Evolutionary conservation across 1,284 basidiomycete genomes (phyloP).

Genomic region (Ceratobasidium papillatum): DNA sequence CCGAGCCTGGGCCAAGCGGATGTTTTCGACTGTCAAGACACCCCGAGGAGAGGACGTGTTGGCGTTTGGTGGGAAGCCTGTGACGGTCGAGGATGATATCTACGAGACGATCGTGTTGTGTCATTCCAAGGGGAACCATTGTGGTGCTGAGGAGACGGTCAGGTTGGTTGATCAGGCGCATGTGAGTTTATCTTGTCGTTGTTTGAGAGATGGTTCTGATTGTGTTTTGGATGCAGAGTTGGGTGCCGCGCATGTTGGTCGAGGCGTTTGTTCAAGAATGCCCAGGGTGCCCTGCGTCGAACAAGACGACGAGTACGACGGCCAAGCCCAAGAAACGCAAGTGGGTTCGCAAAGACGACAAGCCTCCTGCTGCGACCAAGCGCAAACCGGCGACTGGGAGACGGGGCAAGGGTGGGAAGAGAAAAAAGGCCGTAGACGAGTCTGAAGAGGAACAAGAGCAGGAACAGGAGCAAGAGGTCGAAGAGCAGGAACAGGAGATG

Average conservation of each 20-base stretch:
- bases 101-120: slow-evolving; percentile 40
- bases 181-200: slow-evolving; percentile 13
- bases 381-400: slow-evolving; percentile 19
- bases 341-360: slow-evolving; percentile 15
- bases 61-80: slow-evolving; percentile 35
- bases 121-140: slow-evolving; percentile 39
- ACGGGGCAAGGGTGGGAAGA: not conserved
- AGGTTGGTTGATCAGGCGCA: slow-evolving; percentile 28
- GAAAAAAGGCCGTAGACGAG: slow-evolving; percentile 23
- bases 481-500: slow-evolving; percentile 10
- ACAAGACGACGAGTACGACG: slow-evolving; percentile 7
- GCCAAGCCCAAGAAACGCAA: slow-evolving; percentile 36
- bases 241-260: slow-evolving; percentile 26
- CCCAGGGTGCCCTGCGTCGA: slow-evolving; percentile 33
- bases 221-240: slow-evolving; percentile 14
- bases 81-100: slow-evolving; percentile 37
- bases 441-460: slow-evolving; percentile 15
- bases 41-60: slow-evolving; percentile 28
- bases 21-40: slow-evolving; percentile 39
- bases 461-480: slow-evolving; percentile 3
- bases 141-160: slow-evolving; percentile 25
- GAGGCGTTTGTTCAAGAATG: slow-evolving; percentile 36
- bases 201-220: not conserved
- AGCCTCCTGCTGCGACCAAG: not conserved
- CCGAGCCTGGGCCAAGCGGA: slow-evolving; percentile 23